Base-by-base conservation (phyloP, 495 filamentous ascomycete genomes). In the Aspergillus haitiensis region DNA sequence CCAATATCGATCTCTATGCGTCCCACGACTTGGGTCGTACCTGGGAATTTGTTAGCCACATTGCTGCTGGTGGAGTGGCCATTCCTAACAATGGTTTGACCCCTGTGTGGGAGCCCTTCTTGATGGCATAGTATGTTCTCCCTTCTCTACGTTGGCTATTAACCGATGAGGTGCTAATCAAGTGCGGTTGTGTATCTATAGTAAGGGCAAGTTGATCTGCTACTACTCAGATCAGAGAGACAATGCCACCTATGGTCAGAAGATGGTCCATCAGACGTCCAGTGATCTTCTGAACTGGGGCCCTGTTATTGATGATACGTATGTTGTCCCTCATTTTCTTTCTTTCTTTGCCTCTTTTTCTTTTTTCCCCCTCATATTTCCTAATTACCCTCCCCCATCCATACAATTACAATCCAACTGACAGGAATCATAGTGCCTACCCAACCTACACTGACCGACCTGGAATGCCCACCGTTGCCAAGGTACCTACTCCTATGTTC, bases 31-130 rank as follows among this genome's bases (percentile, higher is more conserved):
- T 72, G 46, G 87, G 83, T 12, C 55, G 66, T 35, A 86, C 81
- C 5, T 91, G 86, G 87, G 66, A 82, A 31, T 91, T 90, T 59
- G 75, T 89, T 42, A 84, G 80, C 46, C 79, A 84, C 63, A 81
- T 89, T 48, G 86, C 86, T 2, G 66, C 74, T n/a, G 88, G 87
- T 11, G 88, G 86, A 12, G 75, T 75, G 45, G 84, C 86, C 0
- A 63, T 72, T 18, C 84, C 88, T 0, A 73, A 79, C 55, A 88
- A 89, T 67, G 87, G 85, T 5, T 54, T 80, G 39, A 86, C 85
- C 0, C 85, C 87, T 3, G 80, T 90, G 6, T 90, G 87, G 88
- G 88, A 91, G 69, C 87, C 87, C 0, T 88, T 85, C 66, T 67
- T 90, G 16, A 62, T 89, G 73, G 61, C 67, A 21, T 66, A 79